Conservation (phyloP, 1,139 yeast genomes). For the Magnusiomyces tetraspermus region DNA sequence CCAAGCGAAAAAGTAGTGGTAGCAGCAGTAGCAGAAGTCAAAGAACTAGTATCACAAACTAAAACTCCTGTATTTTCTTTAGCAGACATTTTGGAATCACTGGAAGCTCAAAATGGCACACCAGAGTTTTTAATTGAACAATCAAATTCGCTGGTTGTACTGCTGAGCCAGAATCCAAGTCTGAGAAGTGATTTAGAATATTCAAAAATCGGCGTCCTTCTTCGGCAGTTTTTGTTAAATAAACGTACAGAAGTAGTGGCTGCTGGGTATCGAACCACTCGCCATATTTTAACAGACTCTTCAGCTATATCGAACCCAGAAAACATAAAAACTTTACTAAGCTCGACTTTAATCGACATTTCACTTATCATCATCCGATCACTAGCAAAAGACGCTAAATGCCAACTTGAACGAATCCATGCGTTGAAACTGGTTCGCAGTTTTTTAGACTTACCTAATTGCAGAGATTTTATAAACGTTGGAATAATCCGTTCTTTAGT, state of each 20-base stretch:
- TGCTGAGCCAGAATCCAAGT: slow-evolving; percentile 51
- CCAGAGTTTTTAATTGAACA: slow-evolving; percentile 44
- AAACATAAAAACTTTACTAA: slow-evolving; percentile 25
- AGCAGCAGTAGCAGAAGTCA: neutral
- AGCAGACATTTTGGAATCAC: slow-evolving; percentile 41
- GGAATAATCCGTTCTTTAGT: slow-evolving; percentile 68
- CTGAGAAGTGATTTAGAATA: slow-evolving; percentile 58
- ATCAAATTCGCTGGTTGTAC: slow-evolving; percentile 53
- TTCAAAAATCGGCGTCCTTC: slow-evolving; percentile 47
- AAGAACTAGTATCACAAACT: neutral
- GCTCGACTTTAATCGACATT: slow-evolving; percentile 47
- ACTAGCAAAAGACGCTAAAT: slow-evolving; percentile 46
- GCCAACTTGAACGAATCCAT: slow-evolving; percentile 61
- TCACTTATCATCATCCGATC: slow-evolving; percentile 47
- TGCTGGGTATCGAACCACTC: slow-evolving; percentile 63
- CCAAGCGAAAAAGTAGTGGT: neutral
- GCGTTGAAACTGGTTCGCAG: slow-evolving; percentile 64
- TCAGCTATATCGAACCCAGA: slow-evolving; percentile 37
- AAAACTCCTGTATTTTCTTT: slow-evolving; percentile 41
- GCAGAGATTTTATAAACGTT: slow-evolving; percentile 47
- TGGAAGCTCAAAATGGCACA: slow-evolving; percentile 39
- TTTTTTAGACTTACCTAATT: slow-evolving; percentile 49
- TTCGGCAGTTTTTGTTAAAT: slow-evolving; percentile 54
- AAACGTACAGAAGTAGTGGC: slow-evolving; percentile 57
- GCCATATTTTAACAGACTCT: slow-evolving; percentile 50